These are phyloP conservation scores for Echria macrotheca DNA, from an alignment of 495 filamentous ascomycete species.

Conservation along the genomic window DNA sequence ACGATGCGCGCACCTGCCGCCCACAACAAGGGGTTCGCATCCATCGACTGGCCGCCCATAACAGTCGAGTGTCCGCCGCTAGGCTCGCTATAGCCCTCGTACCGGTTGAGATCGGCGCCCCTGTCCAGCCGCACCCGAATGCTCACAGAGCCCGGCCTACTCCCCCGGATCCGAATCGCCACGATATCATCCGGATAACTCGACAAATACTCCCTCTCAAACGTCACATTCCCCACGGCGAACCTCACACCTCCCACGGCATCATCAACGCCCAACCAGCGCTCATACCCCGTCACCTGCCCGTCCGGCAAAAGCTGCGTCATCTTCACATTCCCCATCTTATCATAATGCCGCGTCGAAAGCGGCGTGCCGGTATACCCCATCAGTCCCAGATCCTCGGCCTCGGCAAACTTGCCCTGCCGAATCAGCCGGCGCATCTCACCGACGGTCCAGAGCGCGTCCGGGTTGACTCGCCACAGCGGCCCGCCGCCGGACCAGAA, in stretches of 20 bases:
- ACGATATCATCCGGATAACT: neutral
- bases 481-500: conserved; percentile 3
- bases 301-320: neutral
- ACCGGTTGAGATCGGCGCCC: conserved; percentile 6
- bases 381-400: neutral
- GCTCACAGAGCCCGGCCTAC: neutral
- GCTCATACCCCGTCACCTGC: neutral
- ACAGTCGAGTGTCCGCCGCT: neutral
- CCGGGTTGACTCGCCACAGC: neutral
- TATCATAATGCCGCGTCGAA: conserved; percentile 3
- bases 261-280: conserved; percentile 1
- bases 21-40: conserved; percentile 3
- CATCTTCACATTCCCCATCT: conserved; percentile 2
- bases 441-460: neutral
- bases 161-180: neutral
- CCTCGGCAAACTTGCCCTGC: neutral
- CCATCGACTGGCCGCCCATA: neutral
- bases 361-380: conserved; percentile 6
- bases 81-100: neutral
- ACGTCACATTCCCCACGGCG: neutral
- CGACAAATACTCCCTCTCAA: neutral
- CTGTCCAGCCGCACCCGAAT: neutral
- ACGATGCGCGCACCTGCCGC: conserved; percentile 1
- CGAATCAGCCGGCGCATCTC: neutral
- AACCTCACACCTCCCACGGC: neutral